Percentiles rank a stretch among this genome's conserved stretches.
phyloP scores from a whole-genome alignment of 108 stramenopile species.

The Ochromonas danica region DNA sequence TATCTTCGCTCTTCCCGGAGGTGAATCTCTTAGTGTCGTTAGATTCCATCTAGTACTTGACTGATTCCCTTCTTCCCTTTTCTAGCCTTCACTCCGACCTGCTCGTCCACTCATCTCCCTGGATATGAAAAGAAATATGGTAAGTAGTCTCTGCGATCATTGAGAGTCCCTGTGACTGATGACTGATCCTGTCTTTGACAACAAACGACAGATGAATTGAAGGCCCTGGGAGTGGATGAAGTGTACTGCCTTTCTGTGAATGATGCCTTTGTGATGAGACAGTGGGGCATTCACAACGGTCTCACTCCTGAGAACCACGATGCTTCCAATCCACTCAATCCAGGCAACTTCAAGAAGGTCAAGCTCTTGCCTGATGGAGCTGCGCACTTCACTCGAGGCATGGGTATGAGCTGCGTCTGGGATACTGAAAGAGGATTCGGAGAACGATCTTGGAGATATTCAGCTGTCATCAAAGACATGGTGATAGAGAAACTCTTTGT shows the following conservation, averaged over 20 bases:
- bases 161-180: not conserved
- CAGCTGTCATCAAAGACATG: constrained; percentile 44
- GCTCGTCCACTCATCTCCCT: constrained; percentile 58
- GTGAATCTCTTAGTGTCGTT: too few species aligned
- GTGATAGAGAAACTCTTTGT: constrained; percentile 57
- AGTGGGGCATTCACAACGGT: constrained; percentile 32
- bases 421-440: constrained; percentile 56
- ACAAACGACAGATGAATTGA: constrained; percentile 43
- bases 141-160: not conserved
- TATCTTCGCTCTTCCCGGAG: constrained; percentile 5
- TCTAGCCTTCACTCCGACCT: constrained; percentile 56
- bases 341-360: constrained; percentile 58
- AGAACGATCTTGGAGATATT: constrained; percentile 53
- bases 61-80: too few species aligned
- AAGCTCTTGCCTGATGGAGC: constrained; percentile 65
- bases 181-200: not conserved
- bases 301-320: constrained; percentile 52
- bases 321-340: constrained; percentile 19
- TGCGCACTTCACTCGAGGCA: constrained; percentile 57
- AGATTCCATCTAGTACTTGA: too few species aligned
- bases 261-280: constrained; percentile 65
- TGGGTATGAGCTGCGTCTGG: constrained; percentile 61
- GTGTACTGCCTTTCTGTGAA: constrained; percentile 64
- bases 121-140: constrained; percentile 56
- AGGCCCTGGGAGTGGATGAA: constrained; percentile 56